Base-by-base conservation (phyloP, 2,329 filamentous ascomycete species). In the Ophiocordyceps sinensis region DNA sequence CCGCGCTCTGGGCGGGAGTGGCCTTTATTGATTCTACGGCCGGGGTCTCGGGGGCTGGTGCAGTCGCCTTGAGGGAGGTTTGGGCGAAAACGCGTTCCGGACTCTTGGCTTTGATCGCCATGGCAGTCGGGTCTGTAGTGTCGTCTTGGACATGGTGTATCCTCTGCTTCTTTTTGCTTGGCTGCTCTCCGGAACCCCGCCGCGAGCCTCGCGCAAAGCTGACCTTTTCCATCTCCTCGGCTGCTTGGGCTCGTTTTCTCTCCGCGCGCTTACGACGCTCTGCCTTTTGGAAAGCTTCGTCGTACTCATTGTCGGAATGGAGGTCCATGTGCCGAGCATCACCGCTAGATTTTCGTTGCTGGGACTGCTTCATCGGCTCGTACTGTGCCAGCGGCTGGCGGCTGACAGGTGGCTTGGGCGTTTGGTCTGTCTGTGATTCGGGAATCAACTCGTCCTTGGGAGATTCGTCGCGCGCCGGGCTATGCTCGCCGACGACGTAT, bases 291-390 rank as follows among this genome's bases (percentile, higher is more conserved):
- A 57, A 49, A 0, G 57, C 48, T 39, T 63, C 56, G 37, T 64
- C 57, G 3, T 58, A 56, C 23, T 64, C 60, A 12, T 60, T 58
- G 2, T 58, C 58, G 0, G 51, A 52, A 4, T 52, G 53, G 2
- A 55, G 17, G 5, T 47, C 47, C 2, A 51, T 48, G n/a, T 58
- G 49, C 0, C 43, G 30, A 11, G 45, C 38, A 4, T 52, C 56
- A 3, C 52, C 51, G 15, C 44, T 49, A 1, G 45, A 44, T 37
- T 60, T 61, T 28, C 64, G 57, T 46, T 67, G 60, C 38, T 71
- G 68, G 0, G 68, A 71, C 38, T 63, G 57, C 36, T 58, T 56
- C 64, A 68, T 65, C 1, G 63, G 61, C 44, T 67, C 66, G 42
- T 71, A 71, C 17, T 62, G 56, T 4, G 54, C 54, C 36, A 63